A percentile compares a stretch with the other conserved stretches of the same genome.
Conservation (phyloP, 768 basidiomycete species). For the Pulveroboletus sp. region DNA sequence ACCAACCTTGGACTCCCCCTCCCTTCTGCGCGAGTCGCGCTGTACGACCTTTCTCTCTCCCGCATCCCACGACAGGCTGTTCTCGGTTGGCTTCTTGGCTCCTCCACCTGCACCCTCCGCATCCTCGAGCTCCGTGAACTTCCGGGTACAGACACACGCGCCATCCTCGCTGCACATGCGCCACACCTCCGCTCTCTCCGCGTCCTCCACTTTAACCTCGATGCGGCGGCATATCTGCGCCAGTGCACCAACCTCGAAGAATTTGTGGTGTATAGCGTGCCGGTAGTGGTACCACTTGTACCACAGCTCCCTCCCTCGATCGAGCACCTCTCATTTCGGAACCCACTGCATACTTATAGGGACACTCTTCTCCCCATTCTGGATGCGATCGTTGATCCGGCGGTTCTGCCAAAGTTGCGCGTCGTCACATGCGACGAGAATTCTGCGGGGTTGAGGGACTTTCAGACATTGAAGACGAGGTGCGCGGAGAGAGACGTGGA, state of each 20-base stretch:
- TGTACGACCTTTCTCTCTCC: conserved; percentile 42
- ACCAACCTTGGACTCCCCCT: background rate
- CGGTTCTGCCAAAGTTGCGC: conserved; percentile 31
- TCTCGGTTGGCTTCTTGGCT: conserved; percentile 39
- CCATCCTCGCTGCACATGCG: conserved; percentile 16
- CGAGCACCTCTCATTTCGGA: conserved; percentile 40
- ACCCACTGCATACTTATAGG: conserved; percentile 8
- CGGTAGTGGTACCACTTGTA: conserved; percentile 29
- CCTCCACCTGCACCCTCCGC: conserved; percentile 33
- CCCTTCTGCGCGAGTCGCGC: conserved; percentile 13
- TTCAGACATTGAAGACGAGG: conserved; percentile 18
- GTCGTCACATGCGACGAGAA: conserved; percentile 36
- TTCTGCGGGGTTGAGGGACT: conserved; percentile 19
- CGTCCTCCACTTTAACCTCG: conserved; percentile 33
- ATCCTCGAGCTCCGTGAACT: conserved; percentile 37
- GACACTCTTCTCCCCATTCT: conserved; percentile 30
- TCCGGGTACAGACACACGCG: conserved; percentile 25
- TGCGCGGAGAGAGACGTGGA: conserved; percentile 32
- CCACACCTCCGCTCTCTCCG: conserved; percentile 43
- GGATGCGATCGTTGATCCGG: conserved; percentile 24
- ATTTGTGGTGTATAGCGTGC: conserved; percentile 36
- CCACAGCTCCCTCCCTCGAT: conserved; percentile 34
- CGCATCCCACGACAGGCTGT: conserved; percentile 32
- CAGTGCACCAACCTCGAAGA: conserved; percentile 40
- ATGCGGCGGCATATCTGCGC: conserved; percentile 33